Base-by-base conservation (phyloP, 352 stramenopile species). In the Blastocystis sp. region DNA sequence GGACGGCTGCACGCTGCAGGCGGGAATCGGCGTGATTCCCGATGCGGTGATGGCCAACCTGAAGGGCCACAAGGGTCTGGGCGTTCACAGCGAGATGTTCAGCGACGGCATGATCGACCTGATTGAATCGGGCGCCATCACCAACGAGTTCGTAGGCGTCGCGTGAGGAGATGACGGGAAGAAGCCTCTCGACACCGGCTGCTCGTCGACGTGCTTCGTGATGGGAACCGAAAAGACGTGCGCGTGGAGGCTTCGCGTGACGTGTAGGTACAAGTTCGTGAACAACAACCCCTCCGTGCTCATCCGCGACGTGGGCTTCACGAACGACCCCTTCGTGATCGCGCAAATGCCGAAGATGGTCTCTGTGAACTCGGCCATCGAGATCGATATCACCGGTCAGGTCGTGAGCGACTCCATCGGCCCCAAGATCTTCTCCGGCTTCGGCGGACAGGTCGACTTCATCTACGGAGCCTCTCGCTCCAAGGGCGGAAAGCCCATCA, bases 401-500 rank as follows among this genome's bases (percentile, higher is more conserved):
- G 86, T 90, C 0, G 85, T 88, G 7, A 88, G 78, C 71, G 87
- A 89, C 61, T 89, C 84, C 36, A 89, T 90, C 34, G 88, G 88
- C n/a, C 59, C 79, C 4, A 64, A 16, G 56, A 90, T 90, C 51
- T 90, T 89, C 87, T 89, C 75, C 24, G 88, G 88, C 34, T 87
- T 90, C 24, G 88, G 88, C 29, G 88, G 88, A 18, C 88, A 90
- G 77, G 63, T 90, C 27, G 88, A 90, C 54, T 90, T 90, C 67
- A 59, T 90, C n/a, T 77, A 86, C 9, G 88, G 88, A 53, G 88
- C 88, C 11, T 56, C 84, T 8, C 67, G 88, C 11, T 87, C 36
- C 29, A 57, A 84, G 51, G 84, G 84, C 9, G 88, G 88, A 40
- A 88, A 88, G 40, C 84, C 88, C 16, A 90, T 90, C 53, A 75